Conservation (phyloP, 768 basidiomycete species). For the Butyriboletus loyo region DNA sequence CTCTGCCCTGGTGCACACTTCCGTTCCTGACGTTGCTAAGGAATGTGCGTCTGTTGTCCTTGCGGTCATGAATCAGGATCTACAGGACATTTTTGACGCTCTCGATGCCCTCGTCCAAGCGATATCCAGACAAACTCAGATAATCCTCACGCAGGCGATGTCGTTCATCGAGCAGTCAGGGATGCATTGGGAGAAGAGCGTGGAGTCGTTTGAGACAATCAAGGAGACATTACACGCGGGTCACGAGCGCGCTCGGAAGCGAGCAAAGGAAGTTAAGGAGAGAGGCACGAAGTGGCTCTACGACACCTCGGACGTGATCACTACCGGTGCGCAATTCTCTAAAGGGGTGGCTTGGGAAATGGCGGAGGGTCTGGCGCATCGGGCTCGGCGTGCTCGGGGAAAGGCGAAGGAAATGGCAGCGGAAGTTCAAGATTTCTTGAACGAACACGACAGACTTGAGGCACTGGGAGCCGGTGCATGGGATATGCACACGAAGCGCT, state of each 20-base stretch:
- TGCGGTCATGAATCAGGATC: slow-evolving; percentile 47
- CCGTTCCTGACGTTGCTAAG: slow-evolving; percentile 49
- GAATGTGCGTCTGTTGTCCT: slow-evolving; percentile 43
- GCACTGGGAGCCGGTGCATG: slow-evolving; percentile 11
- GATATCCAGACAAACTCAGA: slow-evolving; percentile 44
- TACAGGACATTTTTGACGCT: slow-evolving; percentile 55
- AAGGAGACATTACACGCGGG: slow-evolving; percentile 44
- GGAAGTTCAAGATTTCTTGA: slow-evolving; percentile 26
- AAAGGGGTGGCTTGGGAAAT: slow-evolving; percentile 42
- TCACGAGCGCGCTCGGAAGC: slow-evolving; percentile 50
- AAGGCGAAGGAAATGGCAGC: slow-evolving; percentile 44
- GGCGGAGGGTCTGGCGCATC: slow-evolving; percentile 33
- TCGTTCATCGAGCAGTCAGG: slow-evolving; percentile 45
- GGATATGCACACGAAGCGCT: slow-evolving; percentile 16
- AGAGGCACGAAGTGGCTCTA: slow-evolving; percentile 46
- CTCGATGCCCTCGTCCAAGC: slow-evolving; percentile 55
- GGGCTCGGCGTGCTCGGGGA: slow-evolving; percentile 44
- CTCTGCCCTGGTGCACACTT: slow-evolving; percentile 36
- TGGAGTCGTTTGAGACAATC: slow-evolving; percentile 36
- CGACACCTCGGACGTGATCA: slow-evolving; percentile 41
- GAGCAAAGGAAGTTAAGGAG: slow-evolving; percentile 52
- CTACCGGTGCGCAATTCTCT: slow-evolving; percentile 40
- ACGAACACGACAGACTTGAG: slow-evolving; percentile 21
- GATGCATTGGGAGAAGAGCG: slow-evolving; percentile 27
- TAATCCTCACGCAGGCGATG: slow-evolving; percentile 32